Evolutionary conservation across 106 monocot species (phyloP).

Genomic region (Cymbidium sinense): DNA sequence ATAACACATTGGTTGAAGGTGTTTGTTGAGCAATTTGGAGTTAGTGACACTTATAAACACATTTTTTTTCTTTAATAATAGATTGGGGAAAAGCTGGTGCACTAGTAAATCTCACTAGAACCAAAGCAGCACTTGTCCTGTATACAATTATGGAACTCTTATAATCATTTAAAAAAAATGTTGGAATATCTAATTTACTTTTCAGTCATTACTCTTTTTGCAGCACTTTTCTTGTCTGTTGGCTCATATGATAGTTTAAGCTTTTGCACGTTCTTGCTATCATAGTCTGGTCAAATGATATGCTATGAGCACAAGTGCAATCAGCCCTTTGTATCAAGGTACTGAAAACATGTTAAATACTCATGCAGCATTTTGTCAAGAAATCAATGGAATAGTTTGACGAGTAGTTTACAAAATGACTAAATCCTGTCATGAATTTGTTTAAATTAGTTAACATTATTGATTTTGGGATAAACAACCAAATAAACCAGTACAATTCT

Average conservation of each 20-base stretch:
- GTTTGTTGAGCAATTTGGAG: neutral
- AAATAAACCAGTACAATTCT: neutral
- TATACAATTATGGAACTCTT: neutral
- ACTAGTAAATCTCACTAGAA: neutral
- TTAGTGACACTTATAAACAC: neutral
- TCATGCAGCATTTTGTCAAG: neutral
- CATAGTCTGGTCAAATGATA: neutral
- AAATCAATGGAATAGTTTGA: neutral
- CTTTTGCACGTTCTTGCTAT: neutral
- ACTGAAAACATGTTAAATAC: neutral
- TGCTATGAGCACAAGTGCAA: neutral
- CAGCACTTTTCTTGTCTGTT: neutral
- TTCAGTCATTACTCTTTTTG: neutral
- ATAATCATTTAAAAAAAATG: neutral
- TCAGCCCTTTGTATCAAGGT: neutral
- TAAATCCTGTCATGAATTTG: neutral
- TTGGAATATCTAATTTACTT: neutral
- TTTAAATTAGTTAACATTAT: neutral
- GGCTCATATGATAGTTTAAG: neutral
- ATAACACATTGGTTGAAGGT: neutral
- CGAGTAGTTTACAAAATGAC: neutral
- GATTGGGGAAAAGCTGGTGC: neutral
- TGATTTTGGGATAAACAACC: neutral
- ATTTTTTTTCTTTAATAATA: neutral
- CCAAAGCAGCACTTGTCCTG: neutral